These are phyloP conservation scores for Microbotryum intermedium DNA, from an alignment of 1,284 basidiomycete genomes.

Conservation along the genomic window DNA sequence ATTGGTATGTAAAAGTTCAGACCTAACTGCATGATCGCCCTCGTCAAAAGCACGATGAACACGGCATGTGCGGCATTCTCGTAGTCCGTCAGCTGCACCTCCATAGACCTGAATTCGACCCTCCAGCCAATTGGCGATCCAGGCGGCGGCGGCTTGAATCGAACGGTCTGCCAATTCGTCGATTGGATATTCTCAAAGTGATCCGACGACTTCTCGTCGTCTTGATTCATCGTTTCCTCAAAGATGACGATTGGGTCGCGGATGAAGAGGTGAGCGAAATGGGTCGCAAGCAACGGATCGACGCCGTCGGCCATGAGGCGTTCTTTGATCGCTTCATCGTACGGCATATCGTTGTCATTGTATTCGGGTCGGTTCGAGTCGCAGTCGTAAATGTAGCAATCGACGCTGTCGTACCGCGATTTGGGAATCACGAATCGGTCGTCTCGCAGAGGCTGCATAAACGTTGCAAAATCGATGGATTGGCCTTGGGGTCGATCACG, in stretches of 20 bases:
- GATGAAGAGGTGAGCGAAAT: constrained; percentile 93
- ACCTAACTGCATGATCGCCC: constrained; percentile 83
- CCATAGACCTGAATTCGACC: constrained; percentile 98
- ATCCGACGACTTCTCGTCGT: constrained; percentile 77
- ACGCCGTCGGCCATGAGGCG: constrained; percentile 68
- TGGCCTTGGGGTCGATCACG: no score
- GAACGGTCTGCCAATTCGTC: constrained; percentile 98
- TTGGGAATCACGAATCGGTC: constrained; percentile 77
- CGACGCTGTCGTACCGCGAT: constrained; percentile 93
- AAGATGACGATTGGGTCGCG: constrained; percentile 95
- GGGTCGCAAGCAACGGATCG: constrained; percentile 77
- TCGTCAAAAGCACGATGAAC: constrained; percentile 85
- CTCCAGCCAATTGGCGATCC: constrained; percentile 92
- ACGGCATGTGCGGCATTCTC: constrained; percentile 96
- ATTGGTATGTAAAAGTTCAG: constrained; percentile 96
- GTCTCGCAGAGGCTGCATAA: constrained; percentile 60
- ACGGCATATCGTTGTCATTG: constrained; percentile 78
- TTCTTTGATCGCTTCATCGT: constrained; percentile 63
- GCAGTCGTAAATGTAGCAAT: constrained; percentile 79
- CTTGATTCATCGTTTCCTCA: constrained; percentile 85
- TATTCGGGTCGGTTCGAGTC: constrained; percentile 76
- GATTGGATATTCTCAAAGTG: constrained; percentile 99
- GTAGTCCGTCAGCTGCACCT: constrained; percentile 97
- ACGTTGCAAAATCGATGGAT: background rate
- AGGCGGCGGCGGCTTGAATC: constrained; percentile 95